Conservation (phyloP, 2,329 filamentous ascomycete species). For the Botryotinia globosa region DNA sequence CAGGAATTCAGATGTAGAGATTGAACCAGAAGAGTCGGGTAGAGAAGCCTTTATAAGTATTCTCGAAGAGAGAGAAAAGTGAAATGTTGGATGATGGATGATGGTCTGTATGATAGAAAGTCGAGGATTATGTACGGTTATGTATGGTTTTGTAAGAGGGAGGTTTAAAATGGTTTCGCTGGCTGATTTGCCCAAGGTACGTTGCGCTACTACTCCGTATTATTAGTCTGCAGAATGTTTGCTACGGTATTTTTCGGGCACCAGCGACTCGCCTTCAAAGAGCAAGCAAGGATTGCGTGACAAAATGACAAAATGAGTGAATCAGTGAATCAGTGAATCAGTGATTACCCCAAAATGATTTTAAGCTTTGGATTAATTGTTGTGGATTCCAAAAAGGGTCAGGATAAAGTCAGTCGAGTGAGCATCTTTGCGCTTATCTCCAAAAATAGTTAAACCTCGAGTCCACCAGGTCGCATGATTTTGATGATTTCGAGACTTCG, state of each 20-base stretch:
- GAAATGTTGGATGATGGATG: neutral
- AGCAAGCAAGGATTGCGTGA: neutral
- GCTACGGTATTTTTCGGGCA: conserved; percentile 7
- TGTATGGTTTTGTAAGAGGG: neutral
- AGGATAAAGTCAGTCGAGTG: neutral
- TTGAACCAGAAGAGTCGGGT: neutral
- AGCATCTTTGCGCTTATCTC: neutral
- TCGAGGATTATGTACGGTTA: neutral
- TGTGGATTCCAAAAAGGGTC: neutral
- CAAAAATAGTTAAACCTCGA: neutral
- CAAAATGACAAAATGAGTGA: neutral
- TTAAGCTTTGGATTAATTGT: neutral
- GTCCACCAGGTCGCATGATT: conserved; percentile 14
- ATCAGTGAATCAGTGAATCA: neutral
- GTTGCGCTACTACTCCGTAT: neutral
- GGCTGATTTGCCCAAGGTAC: neutral
- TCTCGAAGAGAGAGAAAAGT: neutral
- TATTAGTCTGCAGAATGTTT: neutral
- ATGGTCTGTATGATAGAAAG: neutral
- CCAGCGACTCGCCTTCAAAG: conserved; percentile 1
- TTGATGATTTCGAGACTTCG: neutral
- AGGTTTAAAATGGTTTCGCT: neutral
- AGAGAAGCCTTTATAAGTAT: neutral
- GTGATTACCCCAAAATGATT: neutral
- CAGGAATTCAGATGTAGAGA: neutral